Base-by-base conservation (phyloP, 179 eudicot genomes). In the Heliamphora pulchella region DNA sequence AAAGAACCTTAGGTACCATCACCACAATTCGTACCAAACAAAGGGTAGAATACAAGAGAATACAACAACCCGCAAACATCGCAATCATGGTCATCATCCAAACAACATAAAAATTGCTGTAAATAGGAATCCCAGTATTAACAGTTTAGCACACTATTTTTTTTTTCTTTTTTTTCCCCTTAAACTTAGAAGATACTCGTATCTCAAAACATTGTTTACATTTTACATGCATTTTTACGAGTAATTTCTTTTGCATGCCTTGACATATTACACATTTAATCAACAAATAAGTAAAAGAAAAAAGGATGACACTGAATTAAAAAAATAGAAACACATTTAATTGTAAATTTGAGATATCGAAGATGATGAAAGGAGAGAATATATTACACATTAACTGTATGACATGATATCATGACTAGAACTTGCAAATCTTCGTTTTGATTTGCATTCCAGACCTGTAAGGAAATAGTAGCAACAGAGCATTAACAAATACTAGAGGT, bases 381-480 rank as follows among this genome's bases (percentile, higher is more conserved):
- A 17, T 79, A 88, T 89, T 88, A 94, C 98, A 91, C 89, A 91
- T 93, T 90, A 43, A 89, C 88, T 8, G 98, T 97, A 20, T 96
- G 98, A 47, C 97, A 92, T 41, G 98, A 94, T 86, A 94, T 82
- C 73, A 91, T 67, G 80, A 88, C 91, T 53, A 94, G 83, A 81
- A 94, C 71, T 75, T 94, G 97, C 85, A 94, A 82, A 88, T 93
- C 93, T 72, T 91, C 97, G n/a, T 81, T 59, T 74, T 82, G 82
- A 77, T 89, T 83, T 43, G 92, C 90, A 82, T 94, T 94, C 86
- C 89, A 88, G 58, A 92, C 79, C 97, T 93, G 90, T 74, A 20
- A 79, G 47, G 68, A 20, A 77, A 82, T 54, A 51, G 53, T 59
- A 41, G 76, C 57, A 54, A 44, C 55, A 18, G 54, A 68, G n/a